A percentile compares a stretch with the other conserved stretches of the same genome.
Conservation (phyloP, 768 basidiomycete species). For the Lactifluus echinatus region DNA sequence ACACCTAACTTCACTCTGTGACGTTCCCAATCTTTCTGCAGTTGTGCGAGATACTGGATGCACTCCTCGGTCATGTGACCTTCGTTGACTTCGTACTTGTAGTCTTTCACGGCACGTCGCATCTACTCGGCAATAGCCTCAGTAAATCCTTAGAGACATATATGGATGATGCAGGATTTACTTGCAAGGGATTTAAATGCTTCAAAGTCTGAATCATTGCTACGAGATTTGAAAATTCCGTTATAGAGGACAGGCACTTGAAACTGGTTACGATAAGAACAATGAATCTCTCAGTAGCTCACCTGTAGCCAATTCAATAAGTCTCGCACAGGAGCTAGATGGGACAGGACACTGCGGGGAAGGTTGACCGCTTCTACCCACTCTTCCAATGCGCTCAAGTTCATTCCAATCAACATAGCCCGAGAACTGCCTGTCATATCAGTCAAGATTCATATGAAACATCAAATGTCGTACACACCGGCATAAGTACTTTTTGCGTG, state of each 20-base stretch:
- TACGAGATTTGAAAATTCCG: constrained; percentile 80
- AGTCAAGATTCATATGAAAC: background rate
- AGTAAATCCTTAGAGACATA: background rate
- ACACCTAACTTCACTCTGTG: constrained; percentile 83
- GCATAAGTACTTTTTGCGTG: constrained; percentile 93
- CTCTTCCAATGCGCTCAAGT: constrained; percentile 77
- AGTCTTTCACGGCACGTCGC: constrained; percentile 88
- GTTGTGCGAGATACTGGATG: constrained; percentile 83
- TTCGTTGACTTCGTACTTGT: constrained; percentile 91
- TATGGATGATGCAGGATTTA: constrained; percentile 23
- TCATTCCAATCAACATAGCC: constrained; percentile 85
- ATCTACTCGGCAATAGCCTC: constrained; percentile 42
- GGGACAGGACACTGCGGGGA: constrained; percentile 66
- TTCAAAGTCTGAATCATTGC: constrained; percentile 85
- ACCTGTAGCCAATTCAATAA: constrained; percentile 80
- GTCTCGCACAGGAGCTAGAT: constrained; percentile 80
- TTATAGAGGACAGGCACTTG: constrained; percentile 78
- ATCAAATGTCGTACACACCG: constrained; percentile 37
- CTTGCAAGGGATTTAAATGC: constrained; percentile 87
- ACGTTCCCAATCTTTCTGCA: constrained; percentile 97
- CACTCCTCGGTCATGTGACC: constrained; percentile 92
- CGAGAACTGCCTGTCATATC: constrained; percentile 44
- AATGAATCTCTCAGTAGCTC: background rate
- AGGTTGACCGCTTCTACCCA: constrained; percentile 82
- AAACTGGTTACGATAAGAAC: constrained; percentile 17